Evolutionary conservation across 2,329 filamentous ascomycete species (phyloP).

Genomic region (Ceratocystis diversiconidia): DNA sequence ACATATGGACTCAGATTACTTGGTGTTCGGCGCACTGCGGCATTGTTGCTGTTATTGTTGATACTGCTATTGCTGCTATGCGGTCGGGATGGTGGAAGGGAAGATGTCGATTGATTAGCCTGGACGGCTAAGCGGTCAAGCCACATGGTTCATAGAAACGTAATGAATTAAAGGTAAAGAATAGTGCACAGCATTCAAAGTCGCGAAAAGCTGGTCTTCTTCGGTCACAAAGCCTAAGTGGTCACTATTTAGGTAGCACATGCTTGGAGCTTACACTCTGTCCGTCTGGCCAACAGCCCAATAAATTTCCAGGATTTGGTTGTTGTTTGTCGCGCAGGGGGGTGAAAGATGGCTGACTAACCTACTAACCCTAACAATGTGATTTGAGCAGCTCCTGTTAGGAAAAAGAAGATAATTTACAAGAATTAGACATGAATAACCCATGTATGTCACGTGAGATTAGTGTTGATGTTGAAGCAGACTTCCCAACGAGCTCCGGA

Average conservation of each 20-base stretch:
- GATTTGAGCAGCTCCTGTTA: background rate
- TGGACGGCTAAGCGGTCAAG: conserved; percentile 71
- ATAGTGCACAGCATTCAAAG: background rate
- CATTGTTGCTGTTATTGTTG: conserved; percentile 31
- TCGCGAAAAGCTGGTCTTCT: background rate
- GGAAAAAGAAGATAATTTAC: too few species aligned
- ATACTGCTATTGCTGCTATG: conserved; percentile 8
- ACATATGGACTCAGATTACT: conserved; percentile 51
- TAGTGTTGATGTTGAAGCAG: too few species aligned
- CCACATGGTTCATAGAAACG: conserved; percentile 51
- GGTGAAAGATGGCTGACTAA: background rate
- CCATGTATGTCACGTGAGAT: too few species aligned
- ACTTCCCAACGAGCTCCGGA: too few species aligned
- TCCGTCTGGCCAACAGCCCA: background rate
- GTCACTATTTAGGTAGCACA: background rate
- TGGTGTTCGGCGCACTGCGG: conserved; percentile 54
- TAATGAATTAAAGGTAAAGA: background rate
- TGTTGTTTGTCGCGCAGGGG: background rate
- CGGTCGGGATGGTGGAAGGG: conserved; percentile 30
- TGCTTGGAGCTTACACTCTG: background rate
- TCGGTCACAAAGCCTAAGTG: background rate
- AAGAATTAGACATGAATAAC: background rate
- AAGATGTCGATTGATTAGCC: conserved; percentile 37
- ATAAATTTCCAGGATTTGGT: background rate
- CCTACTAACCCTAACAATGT: background rate